phyloP scores from a whole-genome alignment of 2,329 filamentous ascomycete species.

The Colletotrichum echinochloae region DNA sequence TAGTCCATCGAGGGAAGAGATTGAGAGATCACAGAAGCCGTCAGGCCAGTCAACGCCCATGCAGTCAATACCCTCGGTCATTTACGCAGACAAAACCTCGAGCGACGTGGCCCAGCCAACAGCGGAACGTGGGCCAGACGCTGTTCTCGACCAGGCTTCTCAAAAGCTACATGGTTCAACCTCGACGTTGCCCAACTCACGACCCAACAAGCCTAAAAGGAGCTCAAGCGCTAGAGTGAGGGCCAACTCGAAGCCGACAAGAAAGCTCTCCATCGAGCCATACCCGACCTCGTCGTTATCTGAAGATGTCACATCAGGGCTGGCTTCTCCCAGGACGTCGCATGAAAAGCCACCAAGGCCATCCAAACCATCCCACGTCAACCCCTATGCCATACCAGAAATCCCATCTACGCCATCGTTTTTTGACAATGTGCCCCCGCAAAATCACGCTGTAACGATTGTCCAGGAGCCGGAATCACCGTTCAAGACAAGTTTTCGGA shows the following conservation, averaged over 20 bases:
- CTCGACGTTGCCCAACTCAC: conserved; percentile 14
- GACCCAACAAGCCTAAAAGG: conserved; percentile 35
- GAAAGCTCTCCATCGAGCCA: conserved; percentile 48
- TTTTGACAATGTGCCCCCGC: conserved; percentile 53
- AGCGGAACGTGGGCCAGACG: conserved; percentile 18
- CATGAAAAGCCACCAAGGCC: conserved; percentile 52
- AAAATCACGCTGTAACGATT: conserved; percentile 24
- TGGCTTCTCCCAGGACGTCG: conserved; percentile 49
- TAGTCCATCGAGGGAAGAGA: conserved; percentile 19
- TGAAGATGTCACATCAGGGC: conserved; percentile 48
- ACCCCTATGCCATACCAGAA: conserved; percentile 49
- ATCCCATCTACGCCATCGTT: conserved; percentile 52
- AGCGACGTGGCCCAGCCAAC: conserved; percentile 25
- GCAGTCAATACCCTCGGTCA: conserved; percentile 27
- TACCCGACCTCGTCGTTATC: conserved; percentile 43
- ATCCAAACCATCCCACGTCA: conserved; percentile 46
- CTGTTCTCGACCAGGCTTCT: conserved; percentile 22
- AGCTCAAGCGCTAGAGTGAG: conserved; percentile 45
- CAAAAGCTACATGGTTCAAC: conserved; percentile 29
- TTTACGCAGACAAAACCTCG: conserved; percentile 42
- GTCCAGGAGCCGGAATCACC: conserved; percentile 35
- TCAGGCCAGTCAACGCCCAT: conserved; percentile 34
- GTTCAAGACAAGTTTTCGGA: background rate
- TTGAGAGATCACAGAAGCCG: conserved; percentile 24
- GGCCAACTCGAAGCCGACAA: conserved; percentile 47